Base-by-base conservation (phyloP, 2,329 filamentous ascomycete species). In the Beauveria brongniartii region DNA sequence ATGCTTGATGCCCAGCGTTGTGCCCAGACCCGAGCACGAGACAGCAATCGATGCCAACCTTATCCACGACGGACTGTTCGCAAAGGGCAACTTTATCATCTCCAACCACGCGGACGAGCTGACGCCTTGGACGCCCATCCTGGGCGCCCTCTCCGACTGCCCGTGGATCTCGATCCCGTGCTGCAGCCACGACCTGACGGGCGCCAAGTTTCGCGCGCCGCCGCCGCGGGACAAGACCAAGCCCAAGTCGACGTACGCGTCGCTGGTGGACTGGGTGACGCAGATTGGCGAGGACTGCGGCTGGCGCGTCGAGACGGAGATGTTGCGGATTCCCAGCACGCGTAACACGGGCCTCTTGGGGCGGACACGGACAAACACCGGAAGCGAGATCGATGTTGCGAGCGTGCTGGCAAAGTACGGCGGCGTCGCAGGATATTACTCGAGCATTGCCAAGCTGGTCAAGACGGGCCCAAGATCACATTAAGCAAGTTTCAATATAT, bases 71-170 rank as follows among this genome's bases (percentile, higher is more conserved):
- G 94, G 93, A 41, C 69, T 79, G 10, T 96, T 97, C 69, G 80
- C 84, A 0, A 71, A 73, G 18, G 85, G 85, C 30, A 95, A 91
- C 0, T 99, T 99, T 73, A 91, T 99, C 68, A 89, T 99, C 64
- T 96, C 92, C 54, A 99, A 99, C 70, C 94, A 99, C 72, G 93
- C 93, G 12, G 94, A 99, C 71, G 92, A 99, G 75, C 82, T 99
- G 16, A 99, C 94, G 0, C 85, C 91, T 0, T 99, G 94, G 94
- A 97, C 94, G 0, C 94, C 94, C 0, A 82, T 97, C 20, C 83
- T 99, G 46, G 92, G 91, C 1, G 83, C 85, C 7, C 77, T 91
- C 1, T 92, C 88, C 0, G 76, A 83, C 2, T 89, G 88, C 12
- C 89, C 92, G 0, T 99, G 97, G 73, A 85, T 99, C 64, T 89